Percentiles rank a stretch among this genome's conserved stretches.
Evolutionary conservation across 78 protist genomes (phyloP).

Genomic region (Polysphondylium violaceum): DNA sequence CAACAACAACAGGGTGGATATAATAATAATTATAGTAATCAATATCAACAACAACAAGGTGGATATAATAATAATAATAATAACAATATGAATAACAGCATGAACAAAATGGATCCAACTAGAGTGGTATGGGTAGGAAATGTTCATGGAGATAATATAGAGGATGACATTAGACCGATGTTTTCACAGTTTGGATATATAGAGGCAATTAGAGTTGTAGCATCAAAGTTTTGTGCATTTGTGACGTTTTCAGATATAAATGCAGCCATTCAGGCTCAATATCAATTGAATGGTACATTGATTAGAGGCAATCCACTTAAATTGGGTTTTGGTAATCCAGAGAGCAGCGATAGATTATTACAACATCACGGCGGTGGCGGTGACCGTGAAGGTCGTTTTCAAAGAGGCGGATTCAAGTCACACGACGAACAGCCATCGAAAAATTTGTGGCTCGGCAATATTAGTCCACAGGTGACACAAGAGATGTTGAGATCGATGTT

Average conservation of each 20-base stretch:
- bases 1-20: conserved; percentile 21
- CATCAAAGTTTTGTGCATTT: conserved; percentile 39
- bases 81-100: neutral
- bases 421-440: conserved; percentile 49
- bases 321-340: conserved; percentile 68
- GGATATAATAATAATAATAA: neutral
- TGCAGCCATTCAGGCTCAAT: conserved; percentile 58
- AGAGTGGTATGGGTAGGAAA: conserved; percentile 75
- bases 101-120: conserved; percentile 38
- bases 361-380: neutral
- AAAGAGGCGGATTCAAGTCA: no score
- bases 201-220: conserved; percentile 47
- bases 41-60: neutral
- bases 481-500: conserved; percentile 30
- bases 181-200: conserved; percentile 67
- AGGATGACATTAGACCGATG: conserved; percentile 28
- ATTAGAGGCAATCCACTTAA: conserved; percentile 43
- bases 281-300: conserved; percentile 9
- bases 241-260: conserved; percentile 61
- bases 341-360: conserved; percentile 1
- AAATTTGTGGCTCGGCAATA: conserved; percentile 81
- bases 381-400: neutral
- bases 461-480: conserved; percentile 24
- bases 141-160: conserved; percentile 54
- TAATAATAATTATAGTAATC: neutral